Evolutionary conservation across 129 eudicot genomes (phyloP), one percentile per base, ranked within the genome.

Genomic region (Scalesia atractyloides): DNA sequence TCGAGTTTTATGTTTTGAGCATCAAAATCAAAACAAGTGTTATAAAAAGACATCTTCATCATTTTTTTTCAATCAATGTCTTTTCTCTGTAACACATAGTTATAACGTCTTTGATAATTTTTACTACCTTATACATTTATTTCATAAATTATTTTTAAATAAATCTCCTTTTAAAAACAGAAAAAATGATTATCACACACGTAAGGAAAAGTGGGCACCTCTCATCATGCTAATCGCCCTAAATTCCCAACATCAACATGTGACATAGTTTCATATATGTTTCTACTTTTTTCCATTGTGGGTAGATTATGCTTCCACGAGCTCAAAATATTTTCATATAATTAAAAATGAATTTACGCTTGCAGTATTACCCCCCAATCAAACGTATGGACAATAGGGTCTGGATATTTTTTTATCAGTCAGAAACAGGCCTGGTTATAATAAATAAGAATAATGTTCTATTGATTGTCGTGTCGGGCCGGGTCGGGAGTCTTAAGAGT

Each of bases 241-340:
- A n/a, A 20, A 48, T 37, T 57, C 43, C 47, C 56, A 77, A 60
- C 81, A 77, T 60, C 60, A 39, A 15, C 81, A 77, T 69, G 81
- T 77, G 81, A 68, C 50, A 11, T 43, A 46, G 69, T 76, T 76
- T 59, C 69, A 37, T 49, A 52, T 19, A 47, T 68, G 64, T 76
- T 76, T 76, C 8, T 48, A 53, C 81, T 76, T 74, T 52, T 76
- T 76, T 58, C 15, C 74, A 14, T 53, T 67, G 68, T 54, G 71
- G 80, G 72, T 65, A 30, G 57, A 67, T 76, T 48, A 68, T 76
- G 81, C 68, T 64, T 12, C 75, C 70, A 58, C 43, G 43, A 51
- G 51, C 41, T 49, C 13, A 36, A 64, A 63, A 4, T 36, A 37
- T 7, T 52, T 69, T n/a, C 3, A 39, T 37, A 53, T 18, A 53